Evolutionary conservation across 129 eudicot species (phyloP), one percentile per base, ranked within the genome.

Genomic region (Saussurea involucrata): DNA sequence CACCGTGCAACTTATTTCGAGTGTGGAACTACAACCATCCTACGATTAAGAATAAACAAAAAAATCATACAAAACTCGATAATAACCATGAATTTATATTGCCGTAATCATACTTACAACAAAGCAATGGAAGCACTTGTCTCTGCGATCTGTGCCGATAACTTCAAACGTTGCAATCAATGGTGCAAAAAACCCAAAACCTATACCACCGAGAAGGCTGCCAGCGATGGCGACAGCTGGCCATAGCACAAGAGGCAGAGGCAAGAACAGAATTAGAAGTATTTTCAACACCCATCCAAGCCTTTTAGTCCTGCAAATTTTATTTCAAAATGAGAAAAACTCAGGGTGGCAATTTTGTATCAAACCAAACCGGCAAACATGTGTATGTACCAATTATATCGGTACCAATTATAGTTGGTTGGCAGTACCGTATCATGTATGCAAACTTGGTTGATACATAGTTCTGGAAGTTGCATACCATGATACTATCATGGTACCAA

Each of bases 141-240:
- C 89, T 64, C 83, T 28, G 32, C 70, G 86, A 74, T 78, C 77
- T 1, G 70, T 80, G 67, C 92, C 92, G 8, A 85, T 87, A 80
- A 91, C 91, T 85, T 94, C 97, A 68, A 94, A 94, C n/a, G 97
- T 91, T 37, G 98, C 96, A 68, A 94, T 83, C 71, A 94, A 79
- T 8, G 97, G 97, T 42, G 96, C 86, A 15, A 91, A 91, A 70
- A 85, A 94, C 6, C 98, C 98, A 49, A 82, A 91, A 2, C 87
- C 98, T 46, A 91, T 55, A 20, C 96, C 87, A 24, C 97, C 98
- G 4, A 94, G 76, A 13, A 94, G 78, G 83, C 97, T 94, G 37
- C 97, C 88, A 0, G 57, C 12, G 28, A 91, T 77, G 22, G 87
- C 89, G 10, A 88, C 32, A 33, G 68, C 53, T 0, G 96, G 98